phyloP scores from a whole-genome alignment of 768 basidiomycete genomes.

The Mycena sanguinolenta region DNA sequence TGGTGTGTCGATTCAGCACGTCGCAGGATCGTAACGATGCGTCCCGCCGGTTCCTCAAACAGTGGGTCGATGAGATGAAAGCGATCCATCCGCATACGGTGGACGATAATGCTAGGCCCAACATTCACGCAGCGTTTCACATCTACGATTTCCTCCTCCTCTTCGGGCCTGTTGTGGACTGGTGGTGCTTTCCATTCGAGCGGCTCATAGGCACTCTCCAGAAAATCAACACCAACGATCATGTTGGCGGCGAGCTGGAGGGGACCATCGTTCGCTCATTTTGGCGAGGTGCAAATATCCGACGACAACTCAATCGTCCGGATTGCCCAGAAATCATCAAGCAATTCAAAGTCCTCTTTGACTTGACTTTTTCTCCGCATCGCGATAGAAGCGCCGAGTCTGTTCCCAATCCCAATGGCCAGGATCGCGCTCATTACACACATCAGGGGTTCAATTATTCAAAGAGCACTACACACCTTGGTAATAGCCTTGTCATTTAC shows the following conservation, averaged over 20 bases:
- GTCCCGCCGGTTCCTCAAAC: conserved; percentile 37
- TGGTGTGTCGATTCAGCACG: conserved; percentile 40
- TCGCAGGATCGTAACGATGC: conserved; percentile 28
- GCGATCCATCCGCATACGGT: conserved; percentile 44
- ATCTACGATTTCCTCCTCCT: conserved; percentile 50
- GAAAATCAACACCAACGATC: conserved; percentile 47
- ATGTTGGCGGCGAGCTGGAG: conserved; percentile 41
- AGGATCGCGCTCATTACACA: conserved; percentile 28
- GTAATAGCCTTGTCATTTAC: conserved; percentile 33
- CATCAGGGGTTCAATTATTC: too few relatives aligned
- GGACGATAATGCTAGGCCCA: conserved; percentile 32
- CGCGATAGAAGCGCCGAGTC: too few relatives aligned
- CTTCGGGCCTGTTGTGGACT: conserved; percentile 53
- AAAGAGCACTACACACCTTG: conserved; percentile 32
- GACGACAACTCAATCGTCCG: conserved; percentile 25
- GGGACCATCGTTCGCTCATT: conserved; percentile 28
- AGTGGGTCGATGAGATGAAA: conserved; percentile 44
- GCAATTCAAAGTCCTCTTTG: conserved; percentile 32
- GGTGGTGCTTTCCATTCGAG: conserved; percentile 59
- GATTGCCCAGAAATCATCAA: conserved; percentile 33
- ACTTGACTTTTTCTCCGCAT: too few relatives aligned
- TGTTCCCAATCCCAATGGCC: conserved; percentile 22
- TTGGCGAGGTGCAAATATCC: conserved; percentile 25
- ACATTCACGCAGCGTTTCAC: conserved; percentile 50
- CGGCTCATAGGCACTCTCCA: conserved; percentile 53